Evolutionary conservation across 2,329 filamentous ascomycete species (phyloP), one percentile per base, ranked within the genome.

Genomic region (Cladosporium sp.): DNA sequence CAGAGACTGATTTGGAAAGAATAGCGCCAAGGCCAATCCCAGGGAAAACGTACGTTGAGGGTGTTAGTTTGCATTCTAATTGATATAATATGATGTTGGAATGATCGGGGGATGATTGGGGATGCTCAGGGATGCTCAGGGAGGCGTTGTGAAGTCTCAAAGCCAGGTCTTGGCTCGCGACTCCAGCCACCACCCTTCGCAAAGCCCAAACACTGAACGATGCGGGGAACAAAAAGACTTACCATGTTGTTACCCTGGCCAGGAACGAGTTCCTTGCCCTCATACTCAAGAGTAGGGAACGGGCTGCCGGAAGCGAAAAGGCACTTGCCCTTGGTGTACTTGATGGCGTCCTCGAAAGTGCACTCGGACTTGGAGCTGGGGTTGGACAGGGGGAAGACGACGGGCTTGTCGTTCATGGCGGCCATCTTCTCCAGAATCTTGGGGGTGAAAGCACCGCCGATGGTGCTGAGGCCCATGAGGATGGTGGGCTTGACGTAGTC

Each of bases 291-390:
- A 2, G 84, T 78, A 19, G 83, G 79, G 80, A 97, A 97, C 12
- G 93, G 93, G 42, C 90, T 95, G 56, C 93, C 93, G 5, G 90
- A 96, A 43, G 93, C 93, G 65, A 98, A 98, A 67, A 98, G 83
- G 62, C 84, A 90, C 49, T 84, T 88, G 54, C 92, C 92, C 52
- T 97, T 86, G 9, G 92, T 97, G 83, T 92, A 84, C 63, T 83
- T 80, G 63, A 97, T 80, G 13, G 93, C 93, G 66, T 93, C 87
- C 76, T 96, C 91, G 63, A 94, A 97, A 13, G 89, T 95, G 75
- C 93, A 97, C 74, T 98, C 93, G 7, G 92, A 94, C 77, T 97
- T 96, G 72, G 86, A 91, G 45, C 91, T 84, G 43, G 93, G 93
- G 75, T 98, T 97, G 71, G 88, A 95, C 38, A 98, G 84, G 49